These are phyloP conservation scores for Mycosphaerella arachidis DNA, from an alignment of 2,329 filamentous ascomycete species.

Conservation along the genomic window DNA sequence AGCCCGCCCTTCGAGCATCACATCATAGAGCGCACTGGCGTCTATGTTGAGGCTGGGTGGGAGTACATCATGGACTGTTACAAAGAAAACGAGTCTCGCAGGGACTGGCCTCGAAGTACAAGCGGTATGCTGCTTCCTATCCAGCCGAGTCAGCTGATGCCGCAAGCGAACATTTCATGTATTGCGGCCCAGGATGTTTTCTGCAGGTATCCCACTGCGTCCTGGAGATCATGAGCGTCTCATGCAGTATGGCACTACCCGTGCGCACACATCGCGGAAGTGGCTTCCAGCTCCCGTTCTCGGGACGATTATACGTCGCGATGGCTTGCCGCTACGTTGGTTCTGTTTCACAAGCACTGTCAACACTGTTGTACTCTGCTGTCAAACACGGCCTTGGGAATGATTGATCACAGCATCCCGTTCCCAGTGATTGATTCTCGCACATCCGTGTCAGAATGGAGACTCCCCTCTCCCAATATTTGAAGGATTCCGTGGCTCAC, in stretches of 20 bases:
- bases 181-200: constrained; percentile 9
- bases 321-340: constrained; percentile 15
- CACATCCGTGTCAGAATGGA: background rate
- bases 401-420: constrained; percentile 6
- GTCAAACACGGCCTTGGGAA: constrained; percentile 5
- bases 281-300: constrained; percentile 17
- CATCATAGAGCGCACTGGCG: background rate
- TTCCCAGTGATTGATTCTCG: background rate
- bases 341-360: constrained; percentile 18
- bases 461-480: constrained; percentile 12
- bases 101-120: background rate
- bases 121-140: background rate
- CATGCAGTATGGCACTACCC: constrained; percentile 12
- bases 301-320: constrained; percentile 11
- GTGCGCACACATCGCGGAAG: constrained; percentile 15
- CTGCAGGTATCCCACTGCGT: constrained; percentile 11
- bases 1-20: constrained; percentile 5
- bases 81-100: background rate
- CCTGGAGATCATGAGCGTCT: constrained; percentile 19
- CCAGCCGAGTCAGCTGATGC: background rate
- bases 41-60: constrained; percentile 7
- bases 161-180: background rate
- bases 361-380: constrained; percentile 17
- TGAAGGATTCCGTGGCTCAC: constrained; percentile 19
- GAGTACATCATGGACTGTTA: constrained; percentile 1